These are phyloP conservation scores for Cutaneotrichosporon curvatum DNA, from an alignment of 1,284 basidiomycete genomes.

Conservation along the genomic window DNA sequence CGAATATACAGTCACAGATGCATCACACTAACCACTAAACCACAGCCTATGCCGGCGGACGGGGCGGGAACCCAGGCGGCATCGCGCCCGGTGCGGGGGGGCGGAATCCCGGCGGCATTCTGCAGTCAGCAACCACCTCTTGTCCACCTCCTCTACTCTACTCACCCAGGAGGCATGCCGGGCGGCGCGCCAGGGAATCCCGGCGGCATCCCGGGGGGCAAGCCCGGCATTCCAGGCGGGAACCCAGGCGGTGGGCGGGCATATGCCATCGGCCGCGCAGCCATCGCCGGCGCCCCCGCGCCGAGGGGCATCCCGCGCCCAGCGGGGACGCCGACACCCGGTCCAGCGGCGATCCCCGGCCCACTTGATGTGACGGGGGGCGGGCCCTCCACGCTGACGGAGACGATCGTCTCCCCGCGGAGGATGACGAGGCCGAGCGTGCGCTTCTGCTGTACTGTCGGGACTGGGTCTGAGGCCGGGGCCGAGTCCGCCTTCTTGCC, in stretches of 20 bases:
- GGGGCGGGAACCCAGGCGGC: slow-evolving; percentile 26
- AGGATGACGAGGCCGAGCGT: slow-evolving; percentile 92
- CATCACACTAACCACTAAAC: not conserved
- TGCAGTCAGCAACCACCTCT: slow-evolving; percentile 14
- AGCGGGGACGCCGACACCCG: slow-evolving; percentile 89
- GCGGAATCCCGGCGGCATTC: slow-evolving; percentile 67
- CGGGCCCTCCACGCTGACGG: slow-evolving; percentile 89
- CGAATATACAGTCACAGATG: not conserved
- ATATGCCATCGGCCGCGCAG: slow-evolving; percentile 76
- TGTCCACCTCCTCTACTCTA: too few relatives aligned
- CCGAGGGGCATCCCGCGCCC: slow-evolving; percentile 97
- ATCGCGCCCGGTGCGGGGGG: slow-evolving; percentile 73
- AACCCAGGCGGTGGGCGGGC: slow-evolving; percentile 51
- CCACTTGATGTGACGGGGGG: slow-evolving; percentile 88
- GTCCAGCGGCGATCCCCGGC: slow-evolving; percentile 57
- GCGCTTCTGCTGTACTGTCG: slow-evolving; percentile 92
- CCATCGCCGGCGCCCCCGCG: slow-evolving; percentile 57
- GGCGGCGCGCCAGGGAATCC: slow-evolving; percentile 29
- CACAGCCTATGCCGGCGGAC: slow-evolving; percentile 10
- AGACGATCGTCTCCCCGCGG: slow-evolving; percentile 93
- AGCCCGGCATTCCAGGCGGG: slow-evolving; percentile 60
- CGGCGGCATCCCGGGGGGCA: slow-evolving; percentile 44
- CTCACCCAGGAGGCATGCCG: slow-evolving; percentile 21
- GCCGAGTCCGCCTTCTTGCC: slow-evolving; percentile 45
- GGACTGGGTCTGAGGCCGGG: slow-evolving; percentile 52